Evolutionary conservation across 2,329 filamentous ascomycete genomes (phyloP).

Genomic region (Paracoccidioides brasiliensis): DNA sequence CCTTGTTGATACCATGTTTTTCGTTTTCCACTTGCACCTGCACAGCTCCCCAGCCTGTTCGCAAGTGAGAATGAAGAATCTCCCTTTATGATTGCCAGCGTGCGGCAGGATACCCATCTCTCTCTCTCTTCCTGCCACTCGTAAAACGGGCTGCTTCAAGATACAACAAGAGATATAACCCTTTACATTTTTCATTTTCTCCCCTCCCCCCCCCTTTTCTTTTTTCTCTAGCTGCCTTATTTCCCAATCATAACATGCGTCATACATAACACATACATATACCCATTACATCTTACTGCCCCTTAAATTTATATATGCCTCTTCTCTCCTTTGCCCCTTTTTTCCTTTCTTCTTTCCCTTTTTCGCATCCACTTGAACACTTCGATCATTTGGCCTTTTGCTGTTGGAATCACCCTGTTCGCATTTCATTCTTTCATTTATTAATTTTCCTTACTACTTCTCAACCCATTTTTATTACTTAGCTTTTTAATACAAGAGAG

Average conservation of each 20-base stretch:
- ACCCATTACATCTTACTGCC: background rate
- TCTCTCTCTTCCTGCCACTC: background rate
- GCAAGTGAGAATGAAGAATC: background rate
- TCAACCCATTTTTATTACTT: background rate
- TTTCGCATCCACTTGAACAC: background rate
- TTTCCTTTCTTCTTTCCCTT: constrained; percentile 3
- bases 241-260: background rate
- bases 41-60: too few species aligned
- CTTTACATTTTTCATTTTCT: background rate
- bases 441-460: background rate
- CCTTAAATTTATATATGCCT: background rate
- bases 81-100: background rate
- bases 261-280: background rate
- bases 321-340: background rate
- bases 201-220: constrained; percentile 1
- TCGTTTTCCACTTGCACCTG: background rate
- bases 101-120: background rate
- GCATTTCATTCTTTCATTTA: background rate
- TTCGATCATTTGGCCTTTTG: background rate
- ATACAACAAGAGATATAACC: background rate
- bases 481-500: background rate
- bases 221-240: background rate
- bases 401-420: background rate
- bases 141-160: background rate
- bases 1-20: background rate